phyloP scores from a whole-genome alignment of 2,329 filamentous ascomycete species.

The Metarhizium rileyi region DNA sequence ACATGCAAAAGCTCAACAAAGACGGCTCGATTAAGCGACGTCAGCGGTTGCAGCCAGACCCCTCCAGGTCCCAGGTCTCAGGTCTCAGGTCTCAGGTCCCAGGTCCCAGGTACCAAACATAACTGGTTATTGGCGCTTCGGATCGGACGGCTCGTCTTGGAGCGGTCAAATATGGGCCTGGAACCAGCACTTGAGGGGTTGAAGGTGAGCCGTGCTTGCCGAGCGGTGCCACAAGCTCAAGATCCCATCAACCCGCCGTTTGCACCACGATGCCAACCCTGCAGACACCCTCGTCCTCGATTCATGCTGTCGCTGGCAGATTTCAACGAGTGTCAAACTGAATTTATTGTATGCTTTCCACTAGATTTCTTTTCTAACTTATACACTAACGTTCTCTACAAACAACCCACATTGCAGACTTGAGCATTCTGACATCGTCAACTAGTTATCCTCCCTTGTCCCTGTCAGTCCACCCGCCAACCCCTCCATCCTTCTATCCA shows the following conservation, averaged over 20 bases:
- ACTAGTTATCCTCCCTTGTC: constrained; percentile 31
- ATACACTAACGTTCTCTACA: not conserved
- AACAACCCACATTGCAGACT: not conserved
- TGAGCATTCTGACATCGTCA: not conserved
- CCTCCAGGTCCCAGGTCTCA: too few relatives aligned
- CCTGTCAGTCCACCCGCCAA: constrained; percentile 45
- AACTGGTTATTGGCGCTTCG: not conserved
- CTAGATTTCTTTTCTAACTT: not conserved
- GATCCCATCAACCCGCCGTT: too few relatives aligned
- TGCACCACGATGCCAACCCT: too few relatives aligned
- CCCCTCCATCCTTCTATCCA: constrained; percentile 49
- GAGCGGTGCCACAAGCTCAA: not conserved
- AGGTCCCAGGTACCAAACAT: not conserved
- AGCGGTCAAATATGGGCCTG: not conserved
- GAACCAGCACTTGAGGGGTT: not conserved
- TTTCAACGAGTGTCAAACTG: too few relatives aligned
- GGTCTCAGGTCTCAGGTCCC: too few relatives aligned
- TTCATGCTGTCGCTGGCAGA: too few relatives aligned
- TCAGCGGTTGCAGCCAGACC: not conserved
- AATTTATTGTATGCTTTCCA: not conserved
- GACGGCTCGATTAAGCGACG: not conserved
- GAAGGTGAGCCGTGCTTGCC: constrained; percentile 2
- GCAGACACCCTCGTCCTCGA: too few relatives aligned
- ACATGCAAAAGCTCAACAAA: not conserved
- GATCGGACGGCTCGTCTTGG: not conserved